phyloP scores from a whole-genome alignment of 2,329 filamentous ascomycete species.

The Calonectria hawksworthii region DNA sequence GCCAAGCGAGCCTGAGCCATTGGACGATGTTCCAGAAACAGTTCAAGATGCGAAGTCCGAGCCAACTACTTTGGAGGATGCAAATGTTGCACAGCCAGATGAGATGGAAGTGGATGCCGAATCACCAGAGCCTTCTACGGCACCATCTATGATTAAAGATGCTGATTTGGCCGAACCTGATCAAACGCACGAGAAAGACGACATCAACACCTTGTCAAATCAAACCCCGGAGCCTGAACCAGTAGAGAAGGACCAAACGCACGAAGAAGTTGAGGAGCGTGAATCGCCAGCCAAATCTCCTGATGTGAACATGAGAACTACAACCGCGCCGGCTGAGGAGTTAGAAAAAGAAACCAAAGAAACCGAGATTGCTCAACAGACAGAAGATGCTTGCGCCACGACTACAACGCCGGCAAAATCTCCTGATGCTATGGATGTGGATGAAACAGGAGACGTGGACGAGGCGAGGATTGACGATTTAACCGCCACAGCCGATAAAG shows the following conservation, averaged over 20 bases:
- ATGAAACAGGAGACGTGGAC: constrained; percentile 22
- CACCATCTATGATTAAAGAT: background rate
- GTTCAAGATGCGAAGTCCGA: background rate
- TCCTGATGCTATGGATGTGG: constrained; percentile 42
- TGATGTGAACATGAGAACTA: constrained; percentile 24
- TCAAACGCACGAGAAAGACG: constrained; percentile 12
- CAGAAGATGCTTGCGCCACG: constrained; percentile 5
- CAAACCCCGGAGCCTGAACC: background rate
- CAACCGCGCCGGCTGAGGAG: constrained; percentile 13
- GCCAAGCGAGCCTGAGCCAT: background rate
- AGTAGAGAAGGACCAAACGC: constrained; percentile 7
- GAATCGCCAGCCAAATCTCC: constrained; percentile 13
- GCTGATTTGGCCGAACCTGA: background rate
- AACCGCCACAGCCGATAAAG: constrained; percentile 14
- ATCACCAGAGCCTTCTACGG: background rate
- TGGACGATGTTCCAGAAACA: background rate
- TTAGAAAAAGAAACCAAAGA: constrained; percentile 12
- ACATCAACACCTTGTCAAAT: background rate
- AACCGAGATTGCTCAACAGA: background rate
- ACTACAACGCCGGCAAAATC: constrained; percentile 1
- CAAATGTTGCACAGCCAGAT: background rate
- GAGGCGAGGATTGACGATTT: background rate
- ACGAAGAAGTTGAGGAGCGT: background rate
- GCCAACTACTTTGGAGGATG: background rate
- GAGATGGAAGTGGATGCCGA: constrained; percentile 26